Conservation (phyloP, 257 asterid genomes). For the Solanum stenotomum region DNA sequence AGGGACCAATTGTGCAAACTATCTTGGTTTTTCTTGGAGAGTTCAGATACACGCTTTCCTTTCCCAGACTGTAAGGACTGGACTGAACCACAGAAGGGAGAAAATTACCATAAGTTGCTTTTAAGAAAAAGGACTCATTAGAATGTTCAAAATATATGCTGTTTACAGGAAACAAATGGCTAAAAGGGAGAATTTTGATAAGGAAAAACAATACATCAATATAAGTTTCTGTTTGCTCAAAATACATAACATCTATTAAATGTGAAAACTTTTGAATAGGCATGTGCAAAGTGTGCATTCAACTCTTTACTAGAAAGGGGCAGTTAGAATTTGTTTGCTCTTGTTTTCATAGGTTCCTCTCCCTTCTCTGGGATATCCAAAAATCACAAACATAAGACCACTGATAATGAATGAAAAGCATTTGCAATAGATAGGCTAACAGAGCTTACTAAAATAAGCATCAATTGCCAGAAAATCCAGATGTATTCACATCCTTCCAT, state of each 20-base stretch:
- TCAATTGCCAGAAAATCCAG: neutral
- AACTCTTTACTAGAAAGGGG: neutral
- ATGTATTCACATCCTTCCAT: neutral
- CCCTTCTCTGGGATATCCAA: neutral
- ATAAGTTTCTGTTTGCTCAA: neutral
- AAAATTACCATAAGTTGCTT: neutral
- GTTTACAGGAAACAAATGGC: neutral
- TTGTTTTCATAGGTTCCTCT: neutral
- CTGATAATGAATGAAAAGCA: neutral
- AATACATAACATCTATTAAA: neutral
- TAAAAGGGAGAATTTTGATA: neutral
- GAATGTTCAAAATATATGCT: neutral
- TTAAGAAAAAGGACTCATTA: neutral
- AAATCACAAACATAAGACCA: neutral
- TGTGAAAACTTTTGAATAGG: neutral
- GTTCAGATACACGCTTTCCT: conserved; percentile 21
- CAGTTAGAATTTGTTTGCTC: neutral
- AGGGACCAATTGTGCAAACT: conserved; percentile 93
- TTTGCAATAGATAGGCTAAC: neutral
- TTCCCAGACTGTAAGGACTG: conserved; percentile 27
- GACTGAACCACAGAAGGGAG: conserved; percentile 32
- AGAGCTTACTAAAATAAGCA: neutral
- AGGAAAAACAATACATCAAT: neutral
- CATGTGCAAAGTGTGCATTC: neutral
- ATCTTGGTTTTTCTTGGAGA: conserved; percentile 84